A percentile compares a stretch with the other conserved stretches of the same genome.
Conservation (phyloP, 495 filamentous ascomycete species). For the Penicillium herquei region DNA sequence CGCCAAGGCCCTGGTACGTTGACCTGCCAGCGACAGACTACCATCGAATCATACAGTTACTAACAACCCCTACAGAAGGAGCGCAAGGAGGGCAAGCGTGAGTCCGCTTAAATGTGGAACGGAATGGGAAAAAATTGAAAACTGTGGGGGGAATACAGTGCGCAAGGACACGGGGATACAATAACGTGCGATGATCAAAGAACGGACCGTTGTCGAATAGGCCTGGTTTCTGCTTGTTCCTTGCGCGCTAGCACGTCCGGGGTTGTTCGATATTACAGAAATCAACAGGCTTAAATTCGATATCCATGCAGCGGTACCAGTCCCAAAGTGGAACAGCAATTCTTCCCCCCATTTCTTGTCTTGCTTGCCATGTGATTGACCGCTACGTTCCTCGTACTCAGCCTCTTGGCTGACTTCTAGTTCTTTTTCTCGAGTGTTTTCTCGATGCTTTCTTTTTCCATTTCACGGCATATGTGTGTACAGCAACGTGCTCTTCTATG, state of each 20-base stretch:
- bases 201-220: slow-evolving; percentile 30
- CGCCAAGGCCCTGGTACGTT: slow-evolving; percentile 91
- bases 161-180: slow-evolving; percentile 39
- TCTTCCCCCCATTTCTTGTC: slow-evolving; percentile 7
- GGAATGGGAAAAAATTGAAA: slow-evolving; percentile 22
- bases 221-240: slow-evolving; percentile 34
- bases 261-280: slow-evolving; percentile 32
- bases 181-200: slow-evolving; percentile 40
- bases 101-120: slow-evolving; percentile 67
- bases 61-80: slow-evolving; percentile 76
- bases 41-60: slow-evolving; percentile 14
- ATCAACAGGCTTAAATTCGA: slow-evolving; percentile 38
- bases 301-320: slow-evolving; percentile 25
- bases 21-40: slow-evolving; percentile 6
- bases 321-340: slow-evolving; percentile 15
- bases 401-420: neutral
- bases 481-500: slow-evolving; percentile 80
- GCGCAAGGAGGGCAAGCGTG: slow-evolving; percentile 92
- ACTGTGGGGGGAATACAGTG: slow-evolving; percentile 32
- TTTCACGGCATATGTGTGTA: slow-evolving; percentile 98
- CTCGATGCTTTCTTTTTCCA: slow-evolving; percentile 7
- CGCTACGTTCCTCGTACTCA: neutral
- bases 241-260: slow-evolving; percentile 23
- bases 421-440: slow-evolving; percentile 11
- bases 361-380: neutral